Evolutionary conservation across 306 rosid species (phyloP), one percentile per base, ranked within the genome.

Genomic region (Vigna unguiculata): DNA sequence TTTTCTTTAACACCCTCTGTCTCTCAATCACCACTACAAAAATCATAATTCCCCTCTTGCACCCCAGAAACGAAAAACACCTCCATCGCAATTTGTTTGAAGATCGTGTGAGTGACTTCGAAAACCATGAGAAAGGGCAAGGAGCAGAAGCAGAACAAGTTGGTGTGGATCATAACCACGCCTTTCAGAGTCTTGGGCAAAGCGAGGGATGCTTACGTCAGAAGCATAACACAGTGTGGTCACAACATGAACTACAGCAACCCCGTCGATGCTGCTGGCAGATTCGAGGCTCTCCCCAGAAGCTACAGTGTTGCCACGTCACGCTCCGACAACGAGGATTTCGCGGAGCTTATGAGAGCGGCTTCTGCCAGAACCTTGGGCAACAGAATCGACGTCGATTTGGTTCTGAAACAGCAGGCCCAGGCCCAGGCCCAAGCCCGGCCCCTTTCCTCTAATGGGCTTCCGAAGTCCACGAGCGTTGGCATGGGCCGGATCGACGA

Each of bases 401-500:
- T 53, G 77, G 85, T 86, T 45, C 72, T 90, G 15, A 82, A 81
- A 21, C 87, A 84, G 60, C 85, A 84, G 58, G 40, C 67, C 67
- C 43, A 60, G 20, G 20, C 55, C 40, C n/a, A 20, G 12, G 48
- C 69, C 45, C 71, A 63, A 38, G 1, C 69, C 24, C 74, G 61
- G n/a, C 19, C 77, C 15, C 30, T 60, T 75, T 80, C 68, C 1
- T 63, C 88, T 0, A 73, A 49, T 19, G 88, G 85, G 11, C 38
- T 92, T 19, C 93, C 93, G 1, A 92, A 92, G 66, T 78, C 88
- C 2, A 58, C 78, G 3, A 92, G 91, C 61, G 97, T 92, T 5
- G 96, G 89, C 1, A 92, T 92, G 97, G 86, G 92, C 0, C 76
- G 75, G 69, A 90, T 92, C 25, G 97, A 90, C 24, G 97, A 92